Conservation (phyloP, 768 basidiomycete genomes). For the Pisolithus orientalis region DNA sequence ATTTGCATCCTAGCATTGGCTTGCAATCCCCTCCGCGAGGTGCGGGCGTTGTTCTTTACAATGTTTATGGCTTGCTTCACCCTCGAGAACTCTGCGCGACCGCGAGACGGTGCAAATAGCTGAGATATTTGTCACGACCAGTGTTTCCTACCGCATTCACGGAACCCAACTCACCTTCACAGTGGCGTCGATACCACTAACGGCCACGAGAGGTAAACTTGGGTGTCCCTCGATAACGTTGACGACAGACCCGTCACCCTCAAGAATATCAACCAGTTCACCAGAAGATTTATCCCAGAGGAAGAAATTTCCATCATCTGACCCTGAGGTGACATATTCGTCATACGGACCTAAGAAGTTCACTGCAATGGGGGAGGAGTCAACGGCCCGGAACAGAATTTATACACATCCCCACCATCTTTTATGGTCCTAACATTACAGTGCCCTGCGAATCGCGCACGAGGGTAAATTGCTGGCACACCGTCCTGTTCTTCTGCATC, state of each 20-base stretch:
- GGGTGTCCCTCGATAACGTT: slow-evolving; percentile 86
- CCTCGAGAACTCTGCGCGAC: slow-evolving; percentile 47
- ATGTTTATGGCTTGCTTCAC: slow-evolving; percentile 48
- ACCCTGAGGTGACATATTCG: slow-evolving; percentile 76
- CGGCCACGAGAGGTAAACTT: slow-evolving; percentile 71
- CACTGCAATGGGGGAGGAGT: slow-evolving; percentile 37
- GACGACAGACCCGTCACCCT: slow-evolving; percentile 77
- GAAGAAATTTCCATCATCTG: slow-evolving; percentile 85
- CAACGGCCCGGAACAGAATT: background rate
- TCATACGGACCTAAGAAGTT: slow-evolving; percentile 79
- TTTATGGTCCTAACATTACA: slow-evolving; percentile 82
- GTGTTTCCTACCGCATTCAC: background rate
- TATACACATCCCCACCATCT: slow-evolving; percentile 52
- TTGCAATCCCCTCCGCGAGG: slow-evolving; percentile 18
- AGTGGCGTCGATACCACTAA: slow-evolving; percentile 81
- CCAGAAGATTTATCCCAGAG: slow-evolving; percentile 74
- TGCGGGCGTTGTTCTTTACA: slow-evolving; percentile 46
- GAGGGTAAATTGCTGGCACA: slow-evolving; percentile 57
- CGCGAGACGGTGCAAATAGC: slow-evolving; percentile 60
- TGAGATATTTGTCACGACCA: slow-evolving; percentile 20
- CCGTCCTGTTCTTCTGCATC: slow-evolving; percentile 21
- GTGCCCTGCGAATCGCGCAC: slow-evolving; percentile 57
- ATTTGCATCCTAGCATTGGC: slow-evolving; percentile 18
- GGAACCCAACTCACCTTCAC: slow-evolving; percentile 53
- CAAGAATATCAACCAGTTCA: slow-evolving; percentile 65